Evolutionary conservation across 2,329 filamentous ascomycete species (phyloP).

Genomic region (Hypocrella siamensis): DNA sequence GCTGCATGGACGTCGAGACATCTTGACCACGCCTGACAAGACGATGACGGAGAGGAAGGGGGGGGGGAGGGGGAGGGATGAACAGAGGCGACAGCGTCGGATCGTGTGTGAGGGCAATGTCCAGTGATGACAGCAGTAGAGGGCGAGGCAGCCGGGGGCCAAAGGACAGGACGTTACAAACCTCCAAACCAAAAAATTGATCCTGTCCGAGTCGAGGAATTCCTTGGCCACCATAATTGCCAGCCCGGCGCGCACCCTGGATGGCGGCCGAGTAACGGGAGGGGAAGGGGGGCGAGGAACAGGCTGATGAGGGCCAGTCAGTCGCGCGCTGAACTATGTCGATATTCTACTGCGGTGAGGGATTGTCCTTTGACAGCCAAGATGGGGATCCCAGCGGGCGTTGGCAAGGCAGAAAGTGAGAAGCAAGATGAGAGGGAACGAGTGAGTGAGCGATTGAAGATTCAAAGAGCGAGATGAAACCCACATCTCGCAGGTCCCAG

Average conservation of each 20-base stretch:
- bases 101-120: no score
- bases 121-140: no score
- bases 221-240: constrained; percentile 38
- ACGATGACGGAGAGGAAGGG: no score
- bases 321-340: no score
- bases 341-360: no score
- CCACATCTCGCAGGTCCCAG: constrained; percentile 2
- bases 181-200: constrained; percentile 60
- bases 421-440: constrained; percentile 6
- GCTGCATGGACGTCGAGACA: no score
- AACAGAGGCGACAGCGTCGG: no score
- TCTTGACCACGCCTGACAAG: no score
- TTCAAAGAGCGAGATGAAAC: constrained; percentile 11
- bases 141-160: no score
- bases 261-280: constrained; percentile 15
- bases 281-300: constrained; percentile 2
- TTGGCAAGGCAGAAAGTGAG: constrained; percentile 3
- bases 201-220: constrained; percentile 47
- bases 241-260: constrained; percentile 13
- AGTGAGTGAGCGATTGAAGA: constrained; percentile 10
- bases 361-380: no score
- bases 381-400: no score
- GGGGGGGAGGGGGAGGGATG: no score
- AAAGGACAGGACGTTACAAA: constrained; percentile 30
- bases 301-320: background rate